Conservation (phyloP, 2,329 filamentous ascomycete genomes). For the Nigrograna mackinnonii region DNA sequence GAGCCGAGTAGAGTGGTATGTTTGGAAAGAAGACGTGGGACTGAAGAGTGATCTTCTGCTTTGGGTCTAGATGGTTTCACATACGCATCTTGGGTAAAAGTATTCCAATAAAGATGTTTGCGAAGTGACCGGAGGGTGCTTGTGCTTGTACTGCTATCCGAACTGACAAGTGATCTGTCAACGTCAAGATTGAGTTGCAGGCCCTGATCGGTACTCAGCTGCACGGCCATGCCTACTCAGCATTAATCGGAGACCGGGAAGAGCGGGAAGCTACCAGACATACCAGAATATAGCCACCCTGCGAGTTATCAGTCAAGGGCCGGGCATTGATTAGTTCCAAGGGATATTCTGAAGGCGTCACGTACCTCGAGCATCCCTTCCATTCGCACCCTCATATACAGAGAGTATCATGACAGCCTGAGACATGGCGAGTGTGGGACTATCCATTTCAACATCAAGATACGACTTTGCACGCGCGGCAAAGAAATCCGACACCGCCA, state of each 20-base stretch:
- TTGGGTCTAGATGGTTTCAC: too few relatives aligned
- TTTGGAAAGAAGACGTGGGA: too few relatives aligned
- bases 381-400: constrained; percentile 48
- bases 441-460: constrained; percentile 52
- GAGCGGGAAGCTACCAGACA: background rate
- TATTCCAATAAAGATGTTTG: too few relatives aligned
- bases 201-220: constrained; percentile 5
- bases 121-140: too few relatives aligned
- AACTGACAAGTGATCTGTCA: too few relatives aligned
- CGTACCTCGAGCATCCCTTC: constrained; percentile 51
- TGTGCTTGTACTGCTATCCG: too few relatives aligned
- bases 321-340: background rate
- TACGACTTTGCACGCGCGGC: constrained; percentile 49
- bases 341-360: constrained; percentile 48
- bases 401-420: constrained; percentile 52
- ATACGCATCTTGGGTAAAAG: too few relatives aligned
- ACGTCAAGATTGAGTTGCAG: too few relatives aligned
- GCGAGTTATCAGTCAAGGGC: background rate
- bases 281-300: background rate
- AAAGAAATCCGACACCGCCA: constrained; percentile 45
- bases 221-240: constrained; percentile 34
- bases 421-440: constrained; percentile 52
- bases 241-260: too few relatives aligned
- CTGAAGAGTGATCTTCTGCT: too few relatives aligned
- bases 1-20: too few relatives aligned